Evolutionary conservation across 352 stramenopile species (phyloP), one percentile per base, ranked within the genome.

Genomic region (Globisporangium orthogonon): DNA sequence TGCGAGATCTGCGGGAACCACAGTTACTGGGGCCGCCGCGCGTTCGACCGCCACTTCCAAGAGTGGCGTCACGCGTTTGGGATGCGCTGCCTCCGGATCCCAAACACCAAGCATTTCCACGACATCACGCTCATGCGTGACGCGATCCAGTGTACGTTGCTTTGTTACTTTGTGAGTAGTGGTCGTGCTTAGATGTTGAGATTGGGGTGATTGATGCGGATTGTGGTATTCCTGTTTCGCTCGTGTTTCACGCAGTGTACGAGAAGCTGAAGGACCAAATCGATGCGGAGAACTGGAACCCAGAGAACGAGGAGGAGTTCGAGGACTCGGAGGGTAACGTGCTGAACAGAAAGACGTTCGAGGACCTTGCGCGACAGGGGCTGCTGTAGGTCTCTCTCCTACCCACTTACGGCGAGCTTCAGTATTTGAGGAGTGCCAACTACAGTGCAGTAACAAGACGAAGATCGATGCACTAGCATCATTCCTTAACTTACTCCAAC

Each of bases 61-160:
- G 96, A 99, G 73, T 98, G 93, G 73, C 94, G 95, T 33, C 97
- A 99, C 71, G 88, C 93, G 6, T 96, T 98, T 71, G 97, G 97
- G 64, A 99, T 99, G 97, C 91, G 93, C 33, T 98, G 95, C 67
- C 79, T 99, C 35, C 96, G 96, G 37, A 99, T 99, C 71, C 97
- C 97, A 7, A 99, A 99, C 75, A 99, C 96, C 15, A 98, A 98
- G 65, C 97, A 99, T 67, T 99, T 99, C 73, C 96, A 99, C 77
- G 97, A 98, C 54, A 98, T 99, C 45, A 98, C 91, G 30, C 91
- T 96, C 53, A 99, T 99, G 72, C 93, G 96, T 54, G 97, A 99
- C 72, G 96, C 95, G 35, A 92, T 90, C 48, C 75, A 86, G 47
- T 50, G 78, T 91, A 78, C 58, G 78, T 23, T 73, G 28, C 33